These are phyloP conservation scores for Leptographium galeiforme DNA, from an alignment of 2,329 filamentous ascomycete species.

Conservation along the genomic window DNA sequence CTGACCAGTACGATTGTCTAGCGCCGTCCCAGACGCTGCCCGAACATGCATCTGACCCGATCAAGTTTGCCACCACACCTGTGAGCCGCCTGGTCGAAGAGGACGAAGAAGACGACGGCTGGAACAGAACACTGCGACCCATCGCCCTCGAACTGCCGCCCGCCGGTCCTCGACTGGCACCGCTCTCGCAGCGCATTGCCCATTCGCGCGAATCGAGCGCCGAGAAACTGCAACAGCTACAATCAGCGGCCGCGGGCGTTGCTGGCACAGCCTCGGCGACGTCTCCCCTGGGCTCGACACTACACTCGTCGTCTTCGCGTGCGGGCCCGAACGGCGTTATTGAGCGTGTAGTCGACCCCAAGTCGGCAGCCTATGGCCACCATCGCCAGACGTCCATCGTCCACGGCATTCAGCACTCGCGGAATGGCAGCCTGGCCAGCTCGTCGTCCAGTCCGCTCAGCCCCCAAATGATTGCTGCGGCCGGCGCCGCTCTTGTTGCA, in stretches of 20 bases:
- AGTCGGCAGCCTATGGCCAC: slow-evolving; percentile 57
- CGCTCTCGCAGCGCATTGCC: slow-evolving; percentile 23
- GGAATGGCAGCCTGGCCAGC: slow-evolving; percentile 78
- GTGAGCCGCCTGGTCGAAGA: slow-evolving; percentile 39
- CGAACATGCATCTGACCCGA: slow-evolving; percentile 38
- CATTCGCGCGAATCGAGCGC: slow-evolving; percentile 47
- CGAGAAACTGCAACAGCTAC: slow-evolving; percentile 31
- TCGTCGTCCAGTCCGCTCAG: slow-evolving; percentile 74
- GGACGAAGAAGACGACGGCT: slow-evolving; percentile 36
- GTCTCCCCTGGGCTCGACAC: slow-evolving; percentile 21
- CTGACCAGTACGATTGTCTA: slow-evolving; percentile 15
- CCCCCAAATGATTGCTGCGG: slow-evolving; percentile 68
- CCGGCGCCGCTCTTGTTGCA: slow-evolving; percentile 38
- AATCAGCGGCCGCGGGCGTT: not conserved
- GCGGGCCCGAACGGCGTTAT: slow-evolving; percentile 27
- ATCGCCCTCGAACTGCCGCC: slow-evolving; percentile 23
- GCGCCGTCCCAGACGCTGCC: slow-evolving; percentile 47
- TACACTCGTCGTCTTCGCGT: slow-evolving; percentile 27
- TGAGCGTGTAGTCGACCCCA: slow-evolving; percentile 42
- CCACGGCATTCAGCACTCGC: slow-evolving; percentile 83
- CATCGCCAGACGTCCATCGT: slow-evolving; percentile 96
- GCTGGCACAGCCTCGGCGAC: slow-evolving; percentile 9
- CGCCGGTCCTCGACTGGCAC: slow-evolving; percentile 3
- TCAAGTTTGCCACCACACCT: slow-evolving; percentile 37
- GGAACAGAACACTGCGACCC: slow-evolving; percentile 39